Evolutionary conservation across 331 rosid species (phyloP).

Genomic region (Prunus yedoensis): DNA sequence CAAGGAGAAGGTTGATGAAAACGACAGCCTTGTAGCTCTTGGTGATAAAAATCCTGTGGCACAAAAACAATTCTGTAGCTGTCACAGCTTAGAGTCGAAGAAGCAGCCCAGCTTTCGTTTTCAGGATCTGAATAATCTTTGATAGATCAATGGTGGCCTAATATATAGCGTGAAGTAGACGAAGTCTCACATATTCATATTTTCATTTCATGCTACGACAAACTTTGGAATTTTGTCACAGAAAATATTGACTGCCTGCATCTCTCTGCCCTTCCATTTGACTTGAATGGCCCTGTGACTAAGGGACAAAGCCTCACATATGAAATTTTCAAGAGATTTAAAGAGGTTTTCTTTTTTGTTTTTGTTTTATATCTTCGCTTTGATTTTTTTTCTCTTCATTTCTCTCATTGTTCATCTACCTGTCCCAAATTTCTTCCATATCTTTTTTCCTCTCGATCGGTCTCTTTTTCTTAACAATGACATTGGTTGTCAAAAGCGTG

Average conservation of each 20-base stretch:
- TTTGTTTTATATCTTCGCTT: no score
- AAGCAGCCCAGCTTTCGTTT: slow-evolving; percentile 9
- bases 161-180: slow-evolving; percentile 9
- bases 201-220: not conserved
- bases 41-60: not conserved
- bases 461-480: not conserved
- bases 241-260: not conserved
- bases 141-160: not conserved
- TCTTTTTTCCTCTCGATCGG: not conserved
- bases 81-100: not conserved
- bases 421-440: not conserved
- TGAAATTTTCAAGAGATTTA: not conserved
- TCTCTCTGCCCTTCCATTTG: not conserved
- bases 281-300: slow-evolving; percentile 1
- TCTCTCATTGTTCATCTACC: not conserved
- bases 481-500: not conserved
- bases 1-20: slow-evolving; percentile 2
- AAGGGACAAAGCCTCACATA: not conserved
- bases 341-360: no score
- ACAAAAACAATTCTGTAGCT: not conserved
- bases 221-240: slow-evolving; percentile 11
- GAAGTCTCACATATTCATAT: not conserved
- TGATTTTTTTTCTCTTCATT: not conserved
- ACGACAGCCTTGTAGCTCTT: not conserved
- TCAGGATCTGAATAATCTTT: slow-evolving; percentile 10